Evolutionary conservation across 2,329 filamentous ascomycete genomes (phyloP).

Genomic region (Fusarium acutatum): DNA sequence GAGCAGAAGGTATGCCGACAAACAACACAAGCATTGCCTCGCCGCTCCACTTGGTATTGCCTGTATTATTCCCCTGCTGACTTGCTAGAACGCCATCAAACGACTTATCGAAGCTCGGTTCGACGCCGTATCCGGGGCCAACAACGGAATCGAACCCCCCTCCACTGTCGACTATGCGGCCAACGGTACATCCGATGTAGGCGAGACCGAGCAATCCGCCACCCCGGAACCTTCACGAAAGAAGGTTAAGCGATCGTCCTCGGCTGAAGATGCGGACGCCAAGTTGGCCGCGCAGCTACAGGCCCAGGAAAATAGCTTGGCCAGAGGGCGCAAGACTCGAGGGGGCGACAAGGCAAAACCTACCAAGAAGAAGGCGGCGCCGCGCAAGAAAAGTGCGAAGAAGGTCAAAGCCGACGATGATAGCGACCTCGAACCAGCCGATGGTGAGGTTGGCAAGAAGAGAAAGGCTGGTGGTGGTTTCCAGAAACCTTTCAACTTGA

Average conservation of each 20-base stretch:
- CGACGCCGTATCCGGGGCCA: constrained; percentile 68
- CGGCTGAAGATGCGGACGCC: constrained; percentile 80
- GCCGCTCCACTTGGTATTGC: background rate
- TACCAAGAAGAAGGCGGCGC: constrained; percentile 68
- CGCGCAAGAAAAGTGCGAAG: constrained; percentile 77
- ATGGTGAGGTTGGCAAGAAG: constrained; percentile 63
- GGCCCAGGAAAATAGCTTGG: constrained; percentile 84
- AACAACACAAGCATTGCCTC: background rate
- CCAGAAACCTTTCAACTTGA: constrained; percentile 84
- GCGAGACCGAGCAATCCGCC: constrained; percentile 58
- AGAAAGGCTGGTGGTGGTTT: constrained; percentile 92
- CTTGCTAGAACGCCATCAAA: constrained; percentile 68
- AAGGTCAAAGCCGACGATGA: constrained; percentile 82
- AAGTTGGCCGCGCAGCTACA: constrained; percentile 87
- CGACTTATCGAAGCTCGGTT: constrained; percentile 77
- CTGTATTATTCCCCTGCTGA: background rate
- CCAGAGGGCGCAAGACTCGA: constrained; percentile 75
- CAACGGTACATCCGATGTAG: constrained; percentile 47
- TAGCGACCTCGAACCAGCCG: constrained; percentile 75
- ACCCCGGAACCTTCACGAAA: constrained; percentile 61
- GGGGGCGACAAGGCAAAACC: constrained; percentile 69
- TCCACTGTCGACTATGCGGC: constrained; percentile 45
- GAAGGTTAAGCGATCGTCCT: constrained; percentile 72
- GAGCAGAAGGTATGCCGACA: constrained; percentile 62
- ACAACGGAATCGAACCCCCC: constrained; percentile 58